Base-by-base conservation (phyloP, 805 yeast species). In the Yueomyces sinensis region DNA sequence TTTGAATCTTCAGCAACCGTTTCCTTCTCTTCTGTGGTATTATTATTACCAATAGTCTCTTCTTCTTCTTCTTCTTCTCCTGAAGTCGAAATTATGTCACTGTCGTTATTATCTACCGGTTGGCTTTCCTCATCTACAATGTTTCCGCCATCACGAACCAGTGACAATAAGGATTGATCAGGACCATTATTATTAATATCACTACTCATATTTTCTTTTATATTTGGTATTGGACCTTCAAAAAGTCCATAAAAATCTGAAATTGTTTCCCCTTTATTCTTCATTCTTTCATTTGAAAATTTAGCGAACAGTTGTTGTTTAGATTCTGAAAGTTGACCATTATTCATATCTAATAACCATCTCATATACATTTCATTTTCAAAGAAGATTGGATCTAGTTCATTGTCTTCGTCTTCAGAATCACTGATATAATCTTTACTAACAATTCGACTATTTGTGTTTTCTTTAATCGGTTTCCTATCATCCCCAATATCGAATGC, bases 291-390 rank as follows among this genome's bases (percentile, higher is more conserved):
- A 3, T 42, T 30, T 13, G 48, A 35, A 39, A 57, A 57, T 25
- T 42, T 42, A 15, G 44, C 50, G 38, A 54, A 54, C 20, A 37
- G 30, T 1, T 28, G 27, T 24, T 40, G 44, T 25, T 47, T 42
- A 3, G 45, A 47, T 9, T 43, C 42, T 2, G 58, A 37, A 7
- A 56, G 35, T 17, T 42, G 44, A 3, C 59, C 58, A 19, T 38
- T 30, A 32, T 50, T 36, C 29, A 40, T 49, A 37, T 56, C 56
- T 3, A 54, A 39, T 31, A 56, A 33, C 39, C 42, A 49, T 33
- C 59, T 52, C 52, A 54, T 37, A 31, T 48, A 56, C 47, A 48
- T 48, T 39, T 57, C 62, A 37, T 57, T 57, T 38, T 57, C 59
- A 38, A 49, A 57, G 30, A 55, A 55, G 5, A 49, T 37, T 6